Evolutionary conservation across 2,329 filamentous ascomycete species (phyloP).

Genomic region (Diplodia mutila): DNA sequence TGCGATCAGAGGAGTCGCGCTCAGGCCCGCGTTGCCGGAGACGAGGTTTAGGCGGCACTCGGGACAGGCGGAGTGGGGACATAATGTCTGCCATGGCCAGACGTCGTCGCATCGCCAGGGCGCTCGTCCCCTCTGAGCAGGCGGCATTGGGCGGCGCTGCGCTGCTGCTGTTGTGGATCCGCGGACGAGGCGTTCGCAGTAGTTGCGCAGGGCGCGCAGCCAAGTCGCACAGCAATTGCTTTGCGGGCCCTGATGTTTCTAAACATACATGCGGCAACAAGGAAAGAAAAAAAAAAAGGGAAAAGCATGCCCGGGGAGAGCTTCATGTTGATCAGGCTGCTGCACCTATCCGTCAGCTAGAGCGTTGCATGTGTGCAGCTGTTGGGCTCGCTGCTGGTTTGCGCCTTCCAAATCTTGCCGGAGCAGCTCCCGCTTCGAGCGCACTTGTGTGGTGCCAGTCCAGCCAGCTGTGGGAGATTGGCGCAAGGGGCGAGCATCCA

Average conservation of each 20-base stretch:
- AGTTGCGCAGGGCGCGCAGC: neutral
- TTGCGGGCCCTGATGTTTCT: slow-evolving; percentile 11
- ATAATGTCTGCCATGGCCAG: neutral
- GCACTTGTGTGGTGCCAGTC: slow-evolving; percentile 4
- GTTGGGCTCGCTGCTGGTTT: neutral
- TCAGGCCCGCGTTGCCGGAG: slow-evolving; percentile 6
- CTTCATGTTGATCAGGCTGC: neutral
- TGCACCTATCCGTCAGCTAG: neutral
- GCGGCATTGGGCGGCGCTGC: neutral
- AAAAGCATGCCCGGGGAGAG: neutral
- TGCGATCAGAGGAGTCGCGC: neutral
- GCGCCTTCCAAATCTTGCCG: neutral
- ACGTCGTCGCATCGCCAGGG: neutral
- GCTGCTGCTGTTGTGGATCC: neutral
- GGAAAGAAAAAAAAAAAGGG: neutral
- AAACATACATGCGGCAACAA: slow-evolving; percentile 3
- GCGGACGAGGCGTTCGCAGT: neutral
- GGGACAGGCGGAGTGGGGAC: slow-evolving; percentile 9
- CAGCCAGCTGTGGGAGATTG: neutral
- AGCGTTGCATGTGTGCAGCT: neutral
- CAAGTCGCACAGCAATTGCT: slow-evolving; percentile 7
- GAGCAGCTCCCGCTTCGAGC: slow-evolving; percentile 16
- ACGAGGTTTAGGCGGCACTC: slow-evolving; percentile 16
- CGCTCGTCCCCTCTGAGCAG: neutral
- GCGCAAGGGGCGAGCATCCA: slow-evolving; percentile 19